Evolutionary conservation across 225 moss, liverwort and hornwort species (phyloP), one percentile per base, ranked within the genome.

Genomic region (Rhytidiadelphus loreus): DNA sequence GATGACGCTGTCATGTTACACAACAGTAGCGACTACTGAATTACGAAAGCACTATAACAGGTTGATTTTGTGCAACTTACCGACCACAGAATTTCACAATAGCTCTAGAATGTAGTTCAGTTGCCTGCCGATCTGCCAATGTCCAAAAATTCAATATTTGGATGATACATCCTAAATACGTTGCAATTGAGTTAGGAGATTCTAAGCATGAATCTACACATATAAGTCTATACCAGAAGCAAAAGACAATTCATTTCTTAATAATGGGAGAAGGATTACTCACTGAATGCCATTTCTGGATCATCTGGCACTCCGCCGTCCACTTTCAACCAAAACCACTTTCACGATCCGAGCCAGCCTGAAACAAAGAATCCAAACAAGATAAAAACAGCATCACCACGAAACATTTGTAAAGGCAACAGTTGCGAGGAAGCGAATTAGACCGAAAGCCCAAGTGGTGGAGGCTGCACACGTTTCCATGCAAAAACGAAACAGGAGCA

Each of bases 11-110:
- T n/a, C n/a, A 46, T 75, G 68, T 48, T 86, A 24, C 52, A 90
- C 61, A 78, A 62, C 15, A 53, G 43, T 66, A 70, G 63, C 28
- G n/a, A 70, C 41, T 60, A 87, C 30, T 50, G 43, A 41, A 56
- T 17, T 71, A 82, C 23, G 17, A 58, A 30, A 41, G 33, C 78
- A 35, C 28, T 73, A 26, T 39, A 41, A n/a, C 30, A 84, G 46
- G 80, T 83, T 44, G 18, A 79, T 46, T 80, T 83, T 41, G 48
- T 74, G 64, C 80, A 86, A 39, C 73, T 82, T 90, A 93, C 94
- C 94, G 89, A 84, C 95, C 94, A 92, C 94, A 97, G 71, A 95
- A 96, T 33, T 95, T 92, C 68, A 94, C 88, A 14, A 96, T 93
- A 86, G 93, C 95, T 90, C 91, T 93, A 16, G 93, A 96, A 80